Evolutionary conservation across 2,329 filamentous ascomycete species (phyloP).

Genomic region (Epicoccum nigrum): DNA sequence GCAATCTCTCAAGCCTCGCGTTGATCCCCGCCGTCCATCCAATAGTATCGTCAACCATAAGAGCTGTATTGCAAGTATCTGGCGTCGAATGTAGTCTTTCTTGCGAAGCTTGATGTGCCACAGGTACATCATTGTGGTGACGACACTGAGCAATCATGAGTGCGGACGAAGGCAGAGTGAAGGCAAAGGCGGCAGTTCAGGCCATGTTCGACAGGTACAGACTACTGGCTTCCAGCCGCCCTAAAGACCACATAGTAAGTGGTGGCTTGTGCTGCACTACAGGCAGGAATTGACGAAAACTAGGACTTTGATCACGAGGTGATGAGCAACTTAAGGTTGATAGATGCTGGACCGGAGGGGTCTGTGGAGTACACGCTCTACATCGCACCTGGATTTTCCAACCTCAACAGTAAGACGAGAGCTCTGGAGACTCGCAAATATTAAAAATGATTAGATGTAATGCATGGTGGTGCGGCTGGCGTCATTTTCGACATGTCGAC

Average conservation of each 20-base stretch:
- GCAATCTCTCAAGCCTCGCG: slow-evolving; percentile 19
- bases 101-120: background rate
- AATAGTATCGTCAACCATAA: slow-evolving; percentile 12
- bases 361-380: slow-evolving; percentile 43
- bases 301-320: slow-evolving; percentile 48
- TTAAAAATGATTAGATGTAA: slow-evolving; percentile 40
- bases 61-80: slow-evolving; percentile 1
- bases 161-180: slow-evolving; percentile 31
- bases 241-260: slow-evolving; percentile 42
- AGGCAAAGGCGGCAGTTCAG: slow-evolving; percentile 46
- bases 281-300: background rate
- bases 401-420: slow-evolving; percentile 44
- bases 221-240: slow-evolving; percentile 38
- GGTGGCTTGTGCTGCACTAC: background rate
- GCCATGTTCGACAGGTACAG: slow-evolving; percentile 48
- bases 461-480: slow-evolving; percentile 50
- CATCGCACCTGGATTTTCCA: slow-evolving; percentile 46
- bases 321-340: slow-evolving; percentile 45
- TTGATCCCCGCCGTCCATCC: slow-evolving; percentile 8
- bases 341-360: slow-evolving; percentile 46
- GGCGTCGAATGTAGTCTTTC: slow-evolving; percentile 7
- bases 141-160: slow-evolving; percentile 26
- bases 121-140: background rate
- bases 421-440: background rate
- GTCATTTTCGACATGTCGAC: slow-evolving; percentile 54